Percentiles rank a stretch among this genome's conserved stretches.
Evolutionary conservation across 2,329 filamentous ascomycete genomes (phyloP).

Genomic region (Apiospora kogelbergensis): DNA sequence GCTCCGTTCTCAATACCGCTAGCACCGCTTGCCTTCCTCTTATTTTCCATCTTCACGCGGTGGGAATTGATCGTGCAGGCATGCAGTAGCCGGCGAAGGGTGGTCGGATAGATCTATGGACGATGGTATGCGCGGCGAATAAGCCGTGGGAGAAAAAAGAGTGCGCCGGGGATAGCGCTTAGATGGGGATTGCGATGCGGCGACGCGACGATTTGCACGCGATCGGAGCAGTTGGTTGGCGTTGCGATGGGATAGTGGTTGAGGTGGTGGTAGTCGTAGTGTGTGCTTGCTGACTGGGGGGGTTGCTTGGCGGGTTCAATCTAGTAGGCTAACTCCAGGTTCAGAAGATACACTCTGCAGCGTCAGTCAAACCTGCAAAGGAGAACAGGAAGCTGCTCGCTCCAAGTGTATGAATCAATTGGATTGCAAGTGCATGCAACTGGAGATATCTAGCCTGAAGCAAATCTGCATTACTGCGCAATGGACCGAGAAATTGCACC

Average conservation of each 20-base stretch:
- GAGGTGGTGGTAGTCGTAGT: slow-evolving; percentile 16
- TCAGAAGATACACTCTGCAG: not conserved
- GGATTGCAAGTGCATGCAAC: not conserved
- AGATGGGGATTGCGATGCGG: slow-evolving; percentile 8
- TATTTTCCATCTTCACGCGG: slow-evolving; percentile 50
- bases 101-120: not conserved
- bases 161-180: slow-evolving; percentile 1
- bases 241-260: slow-evolving; percentile 14
- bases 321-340: not conserved
- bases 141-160: not conserved
- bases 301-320: not conserved
- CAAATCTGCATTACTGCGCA: not conserved
- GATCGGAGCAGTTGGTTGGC: slow-evolving; percentile 7
- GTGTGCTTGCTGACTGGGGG: slow-evolving; percentile 1
- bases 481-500: not conserved
- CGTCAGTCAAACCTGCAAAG: not conserved
- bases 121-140: slow-evolving; percentile 10
- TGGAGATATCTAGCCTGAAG: not conserved
- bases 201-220: slow-evolving; percentile 10
- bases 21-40: slow-evolving; percentile 50
- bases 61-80: slow-evolving; percentile 14
- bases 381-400: not conserved
- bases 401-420: not conserved
- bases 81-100: slow-evolving; percentile 14
- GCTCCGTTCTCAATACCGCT: slow-evolving; percentile 41